These are phyloP conservation scores for Tulasnella sp. DNA, from an alignment of 768 basidiomycete genomes.

Conservation along the genomic window DNA sequence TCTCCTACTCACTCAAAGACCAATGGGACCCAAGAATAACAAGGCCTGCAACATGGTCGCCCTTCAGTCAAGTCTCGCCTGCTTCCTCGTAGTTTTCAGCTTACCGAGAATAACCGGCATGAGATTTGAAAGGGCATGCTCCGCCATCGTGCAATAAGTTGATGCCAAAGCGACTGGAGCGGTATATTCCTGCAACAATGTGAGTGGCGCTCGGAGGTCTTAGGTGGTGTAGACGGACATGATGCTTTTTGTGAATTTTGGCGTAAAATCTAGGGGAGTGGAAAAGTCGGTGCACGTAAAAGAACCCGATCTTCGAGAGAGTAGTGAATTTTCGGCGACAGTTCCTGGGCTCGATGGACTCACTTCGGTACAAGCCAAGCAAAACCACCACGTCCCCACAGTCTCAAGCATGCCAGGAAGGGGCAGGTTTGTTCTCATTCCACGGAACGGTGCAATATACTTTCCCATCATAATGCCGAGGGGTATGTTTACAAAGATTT, in stretches of 20 bases:
- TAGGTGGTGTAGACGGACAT: not conserved
- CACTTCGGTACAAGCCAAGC: conserved; percentile 17
- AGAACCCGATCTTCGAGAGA: conserved; percentile 20
- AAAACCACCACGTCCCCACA: conserved; percentile 21
- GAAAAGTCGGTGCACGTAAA: conserved; percentile 24
- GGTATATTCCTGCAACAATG: conserved; percentile 19
- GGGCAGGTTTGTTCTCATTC: conserved; percentile 22
- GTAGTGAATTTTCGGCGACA: not conserved
- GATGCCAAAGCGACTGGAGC: conserved; percentile 26
- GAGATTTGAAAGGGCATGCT: conserved; percentile 17
- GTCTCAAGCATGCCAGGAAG: conserved; percentile 23
- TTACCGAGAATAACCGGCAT: conserved; percentile 24
- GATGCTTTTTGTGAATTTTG: conserved; percentile 27
- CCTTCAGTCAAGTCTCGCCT: not conserved
- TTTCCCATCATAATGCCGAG: conserved; percentile 3
- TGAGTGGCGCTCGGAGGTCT: not conserved
- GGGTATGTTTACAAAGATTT: conserved; percentile 5
- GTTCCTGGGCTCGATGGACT: not conserved
- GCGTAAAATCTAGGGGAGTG: conserved; percentile 22
- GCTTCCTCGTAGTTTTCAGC: not conserved
- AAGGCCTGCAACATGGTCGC: not conserved
- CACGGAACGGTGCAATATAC: conserved; percentile 14
- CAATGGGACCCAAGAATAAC: conserved; percentile 22
- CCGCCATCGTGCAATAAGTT: conserved; percentile 15
- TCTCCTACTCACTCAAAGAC: conserved; percentile 22